Evolutionary conservation across 768 basidiomycete genomes (phyloP).

Genomic region (Tephrocybe rancida): DNA sequence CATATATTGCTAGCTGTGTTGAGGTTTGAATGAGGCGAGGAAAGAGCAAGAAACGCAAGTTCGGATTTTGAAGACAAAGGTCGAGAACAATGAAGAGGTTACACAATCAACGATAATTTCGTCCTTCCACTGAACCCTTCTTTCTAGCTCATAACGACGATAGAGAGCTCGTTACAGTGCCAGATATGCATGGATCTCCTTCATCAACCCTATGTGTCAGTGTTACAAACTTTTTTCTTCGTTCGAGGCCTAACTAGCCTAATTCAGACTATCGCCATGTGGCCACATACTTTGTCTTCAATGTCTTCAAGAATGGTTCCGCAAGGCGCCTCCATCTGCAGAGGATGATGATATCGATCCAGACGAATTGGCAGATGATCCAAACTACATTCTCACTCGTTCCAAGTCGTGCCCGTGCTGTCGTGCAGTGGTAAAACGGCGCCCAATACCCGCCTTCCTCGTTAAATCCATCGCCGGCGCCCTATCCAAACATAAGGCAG

Average conservation of each 20-base stretch:
- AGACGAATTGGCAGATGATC: conserved; percentile 35
- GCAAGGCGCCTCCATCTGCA: conserved; percentile 53
- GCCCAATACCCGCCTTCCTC: conserved; percentile 71
- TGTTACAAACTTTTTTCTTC: conserved; percentile 15
- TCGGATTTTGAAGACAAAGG: conserved; percentile 44
- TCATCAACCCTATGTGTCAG: conserved; percentile 67
- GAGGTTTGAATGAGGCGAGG: conserved; percentile 31
- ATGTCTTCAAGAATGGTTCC: conserved; percentile 81
- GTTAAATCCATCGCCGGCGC: conserved; percentile 60
- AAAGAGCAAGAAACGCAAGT: conserved; percentile 49
- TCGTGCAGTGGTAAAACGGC: conserved; percentile 53
- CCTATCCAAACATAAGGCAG: conserved; percentile 36
- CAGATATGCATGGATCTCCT: conserved; percentile 80
- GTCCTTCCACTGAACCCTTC: not conserved
- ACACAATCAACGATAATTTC: not conserved
- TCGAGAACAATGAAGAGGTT: conserved; percentile 62
- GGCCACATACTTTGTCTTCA: conserved; percentile 76
- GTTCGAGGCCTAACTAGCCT: conserved; percentile 4
- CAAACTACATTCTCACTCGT: conserved; percentile 53
- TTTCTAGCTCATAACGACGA: conserved; percentile 49
- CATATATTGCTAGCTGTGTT: not conserved
- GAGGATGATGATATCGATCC: conserved; percentile 41
- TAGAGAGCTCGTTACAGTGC: conserved; percentile 66
- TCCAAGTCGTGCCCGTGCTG: conserved; percentile 77
- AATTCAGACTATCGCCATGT: conserved; percentile 66